phyloP scores from a whole-genome alignment of 345 rosid species.

The Rubroshorea leprosula region DNA sequence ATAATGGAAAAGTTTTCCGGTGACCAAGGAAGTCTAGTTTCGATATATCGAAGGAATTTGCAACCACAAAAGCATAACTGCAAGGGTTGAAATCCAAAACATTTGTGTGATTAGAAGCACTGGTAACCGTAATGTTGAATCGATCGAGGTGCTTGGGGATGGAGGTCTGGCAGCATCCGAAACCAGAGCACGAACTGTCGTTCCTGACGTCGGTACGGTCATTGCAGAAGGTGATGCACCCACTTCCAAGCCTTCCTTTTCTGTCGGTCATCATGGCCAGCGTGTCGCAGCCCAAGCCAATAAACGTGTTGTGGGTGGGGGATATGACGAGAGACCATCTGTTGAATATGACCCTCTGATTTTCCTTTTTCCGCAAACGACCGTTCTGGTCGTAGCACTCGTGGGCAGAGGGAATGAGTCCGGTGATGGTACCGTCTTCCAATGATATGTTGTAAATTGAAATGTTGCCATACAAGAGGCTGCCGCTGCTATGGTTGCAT shows the following conservation, averaged over 20 bases:
- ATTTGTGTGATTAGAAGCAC: background rate
- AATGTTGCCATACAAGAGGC: background rate
- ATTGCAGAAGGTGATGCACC: conserved; percentile 14
- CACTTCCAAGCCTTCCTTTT: background rate
- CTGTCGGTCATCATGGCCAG: background rate
- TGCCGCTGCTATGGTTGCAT: background rate
- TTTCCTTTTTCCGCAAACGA: too few species aligned
- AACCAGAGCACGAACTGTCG: conserved; percentile 14
- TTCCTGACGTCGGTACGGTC: background rate
- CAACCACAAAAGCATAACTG: conserved; percentile 12
- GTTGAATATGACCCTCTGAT: background rate
- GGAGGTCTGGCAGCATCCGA: conserved; percentile 26
- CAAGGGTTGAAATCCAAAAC: conserved; percentile 14
- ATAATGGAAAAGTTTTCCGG: background rate
- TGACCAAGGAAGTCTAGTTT: background rate
- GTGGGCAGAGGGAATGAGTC: background rate
- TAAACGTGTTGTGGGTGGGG: background rate
- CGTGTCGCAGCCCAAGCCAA: background rate
- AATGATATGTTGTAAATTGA: background rate
- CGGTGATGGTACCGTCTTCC: background rate
- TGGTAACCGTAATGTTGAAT: background rate
- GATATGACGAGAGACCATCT: background rate
- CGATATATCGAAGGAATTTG: background rate
- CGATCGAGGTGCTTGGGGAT: conserved; percentile 14
- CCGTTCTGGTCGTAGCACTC: background rate